These are phyloP conservation scores for Ilyonectria destructans DNA, from an alignment of 2,329 filamentous ascomycete species.

Conservation along the genomic window DNA sequence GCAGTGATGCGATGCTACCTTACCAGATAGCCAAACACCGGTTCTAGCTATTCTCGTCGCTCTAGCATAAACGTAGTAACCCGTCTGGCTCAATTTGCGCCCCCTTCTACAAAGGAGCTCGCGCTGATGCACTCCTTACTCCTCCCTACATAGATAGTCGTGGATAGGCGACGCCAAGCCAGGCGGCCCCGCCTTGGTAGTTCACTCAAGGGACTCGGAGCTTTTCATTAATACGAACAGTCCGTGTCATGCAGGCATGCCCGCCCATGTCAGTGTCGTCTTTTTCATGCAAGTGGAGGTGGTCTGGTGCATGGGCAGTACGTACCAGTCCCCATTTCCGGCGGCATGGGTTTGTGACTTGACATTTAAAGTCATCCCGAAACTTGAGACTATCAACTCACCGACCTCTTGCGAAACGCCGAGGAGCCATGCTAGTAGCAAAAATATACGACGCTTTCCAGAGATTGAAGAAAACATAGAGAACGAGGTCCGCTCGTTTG, in stretches of 20 bases:
- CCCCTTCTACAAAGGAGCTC: constrained; percentile 7
- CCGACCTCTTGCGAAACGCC: not conserved
- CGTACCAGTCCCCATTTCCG: not conserved
- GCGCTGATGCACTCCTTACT: not conserved
- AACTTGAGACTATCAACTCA: not conserved
- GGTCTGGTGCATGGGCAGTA: not conserved
- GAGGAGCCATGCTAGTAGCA: not conserved
- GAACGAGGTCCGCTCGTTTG: not conserved
- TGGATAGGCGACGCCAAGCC: not conserved
- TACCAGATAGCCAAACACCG: constrained; percentile 38
- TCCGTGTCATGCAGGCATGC: constrained; percentile 9
- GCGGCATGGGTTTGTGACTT: not conserved
- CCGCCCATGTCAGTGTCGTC: not conserved
- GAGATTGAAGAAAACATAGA: not conserved
- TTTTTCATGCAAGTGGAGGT: constrained; percentile 23
- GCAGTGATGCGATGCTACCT: constrained; percentile 48
- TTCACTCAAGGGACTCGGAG: constrained; percentile 15
- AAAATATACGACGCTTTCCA: not conserved
- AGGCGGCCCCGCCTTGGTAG: constrained; percentile 1
- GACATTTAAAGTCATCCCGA: not conserved
- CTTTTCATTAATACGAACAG: not conserved
- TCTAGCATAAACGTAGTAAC: constrained; percentile 17
- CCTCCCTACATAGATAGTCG: not conserved
- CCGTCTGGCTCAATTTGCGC: not conserved
- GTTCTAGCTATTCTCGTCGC: constrained; percentile 36